Percentiles rank a stretch among this genome's conserved stretches.
phyloP scores from a whole-genome alignment of 305 asterid genomes.

The Plantago coronopus region DNA sequence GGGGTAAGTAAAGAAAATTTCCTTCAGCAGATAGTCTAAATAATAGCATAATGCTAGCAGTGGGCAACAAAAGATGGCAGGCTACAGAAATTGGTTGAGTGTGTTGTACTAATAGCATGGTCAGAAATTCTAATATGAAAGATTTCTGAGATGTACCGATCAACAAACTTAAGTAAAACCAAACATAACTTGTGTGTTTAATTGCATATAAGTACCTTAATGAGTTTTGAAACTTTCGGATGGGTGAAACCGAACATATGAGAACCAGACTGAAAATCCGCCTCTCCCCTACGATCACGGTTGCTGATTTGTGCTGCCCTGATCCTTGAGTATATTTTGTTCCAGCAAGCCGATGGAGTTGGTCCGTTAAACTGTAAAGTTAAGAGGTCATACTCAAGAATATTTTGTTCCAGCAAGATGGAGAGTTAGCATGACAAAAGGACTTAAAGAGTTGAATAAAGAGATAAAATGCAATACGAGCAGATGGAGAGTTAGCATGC shows the following conservation, averaged over 20 bases:
- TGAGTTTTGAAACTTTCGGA: constrained; percentile 69
- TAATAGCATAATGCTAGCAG: neutral
- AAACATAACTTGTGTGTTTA: constrained; percentile 13
- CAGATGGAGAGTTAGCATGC: constrained; percentile 1
- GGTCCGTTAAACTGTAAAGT: constrained; percentile 71
- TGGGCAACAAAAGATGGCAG: neutral
- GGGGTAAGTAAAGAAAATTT: too few species aligned
- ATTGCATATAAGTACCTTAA: constrained; percentile 51
- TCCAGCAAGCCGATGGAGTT: constrained; percentile 89
- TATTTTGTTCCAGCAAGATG: too few species aligned
- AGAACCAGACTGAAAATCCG: constrained; percentile 64
- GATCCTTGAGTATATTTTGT: constrained; percentile 64
- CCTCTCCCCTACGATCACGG: constrained; percentile 45
- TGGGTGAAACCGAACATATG: constrained; percentile 81
- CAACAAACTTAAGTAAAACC: constrained; percentile 13
- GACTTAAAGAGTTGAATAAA: too few species aligned
- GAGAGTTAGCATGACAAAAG: too few species aligned
- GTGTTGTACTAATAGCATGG: constrained; percentile 12
- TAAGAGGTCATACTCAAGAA: too few species aligned
- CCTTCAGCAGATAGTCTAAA: too few species aligned
- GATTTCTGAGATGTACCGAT: constrained; percentile 13
- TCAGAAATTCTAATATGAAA: constrained; percentile 7
- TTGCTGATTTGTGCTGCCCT: constrained; percentile 48
- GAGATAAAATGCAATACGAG: too few species aligned
- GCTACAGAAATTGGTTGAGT: constrained; percentile 8